Conservation (phyloP, 495 filamentous ascomycete species). For the Neurospora hispaniola region DNA sequence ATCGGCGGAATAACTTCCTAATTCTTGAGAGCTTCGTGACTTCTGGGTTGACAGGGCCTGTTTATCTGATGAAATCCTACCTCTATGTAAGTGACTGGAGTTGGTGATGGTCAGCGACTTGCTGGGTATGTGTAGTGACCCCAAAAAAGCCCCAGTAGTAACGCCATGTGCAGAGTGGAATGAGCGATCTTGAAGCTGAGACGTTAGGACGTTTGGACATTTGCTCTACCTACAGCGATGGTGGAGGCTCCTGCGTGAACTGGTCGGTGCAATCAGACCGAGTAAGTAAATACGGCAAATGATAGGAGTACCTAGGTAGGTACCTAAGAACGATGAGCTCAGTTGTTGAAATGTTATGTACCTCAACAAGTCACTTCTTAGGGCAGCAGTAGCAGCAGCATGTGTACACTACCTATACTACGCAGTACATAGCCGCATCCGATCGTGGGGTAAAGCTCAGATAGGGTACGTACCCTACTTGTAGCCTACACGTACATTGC, state of each 20-base stretch:
- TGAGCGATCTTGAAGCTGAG: not conserved
- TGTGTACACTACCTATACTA: not conserved
- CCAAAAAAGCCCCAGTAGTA: not conserved
- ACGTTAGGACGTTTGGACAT: not conserved
- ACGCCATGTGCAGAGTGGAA: not conserved
- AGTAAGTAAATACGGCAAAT: not conserved
- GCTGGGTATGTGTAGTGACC: not conserved
- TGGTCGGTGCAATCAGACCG: not conserved
- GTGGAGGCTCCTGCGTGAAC: not conserved
- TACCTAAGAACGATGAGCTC: not conserved
- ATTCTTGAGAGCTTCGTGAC: not conserved
- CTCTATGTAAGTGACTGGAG: not conserved
- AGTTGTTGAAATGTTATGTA: not conserved
- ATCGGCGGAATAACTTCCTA: not conserved
- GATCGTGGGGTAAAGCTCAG: conserved; percentile 13
- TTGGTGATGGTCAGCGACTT: not conserved
- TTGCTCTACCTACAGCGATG: not conserved
- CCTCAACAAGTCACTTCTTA: not conserved
- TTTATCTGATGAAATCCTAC: not conserved
- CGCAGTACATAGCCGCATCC: conserved; percentile 6
- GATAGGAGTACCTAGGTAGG: not conserved
- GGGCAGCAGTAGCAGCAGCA: not conserved
- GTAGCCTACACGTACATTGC: not conserved
- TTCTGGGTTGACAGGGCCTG: not conserved
- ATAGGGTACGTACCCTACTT: not conserved